Percentiles rank a stretch among this genome's conserved stretches.
Conservation (phyloP, 371 early-diverging fungal species). For the Aphelidium insulamus region DNA sequence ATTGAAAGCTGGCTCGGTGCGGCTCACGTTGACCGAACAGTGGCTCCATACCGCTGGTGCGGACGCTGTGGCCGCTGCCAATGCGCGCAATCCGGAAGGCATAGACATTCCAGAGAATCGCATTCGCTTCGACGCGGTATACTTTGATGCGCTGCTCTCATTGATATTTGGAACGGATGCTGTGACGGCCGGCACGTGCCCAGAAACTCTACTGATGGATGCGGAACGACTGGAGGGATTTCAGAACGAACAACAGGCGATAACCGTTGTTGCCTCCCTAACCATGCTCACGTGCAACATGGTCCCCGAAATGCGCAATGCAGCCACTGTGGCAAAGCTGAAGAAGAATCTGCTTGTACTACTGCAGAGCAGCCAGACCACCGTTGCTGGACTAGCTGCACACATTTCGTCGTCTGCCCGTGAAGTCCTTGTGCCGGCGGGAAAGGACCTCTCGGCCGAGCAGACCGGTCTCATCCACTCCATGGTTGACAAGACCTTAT, state of each 20-base stretch:
- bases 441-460: constrained; percentile 7
- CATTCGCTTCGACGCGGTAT: constrained; percentile 21
- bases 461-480: constrained; percentile 20
- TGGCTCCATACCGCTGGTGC: constrained; percentile 25
- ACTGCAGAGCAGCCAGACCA: constrained; percentile 6
- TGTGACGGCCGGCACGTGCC: constrained; percentile 13
- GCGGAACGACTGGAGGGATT: constrained; percentile 24
- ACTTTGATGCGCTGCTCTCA: constrained; percentile 34
- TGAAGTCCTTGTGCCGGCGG: not conserved
- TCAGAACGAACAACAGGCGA: constrained; percentile 39
- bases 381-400: not conserved
- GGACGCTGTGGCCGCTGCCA: constrained; percentile 13
- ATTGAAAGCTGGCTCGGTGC: constrained; percentile 11
- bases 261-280: constrained; percentile 38
- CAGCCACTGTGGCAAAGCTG: constrained; percentile 10
- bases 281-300: constrained; percentile 41
- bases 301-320: constrained; percentile 13
- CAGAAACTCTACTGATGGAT: constrained; percentile 48
- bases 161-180: constrained; percentile 18
- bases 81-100: constrained; percentile 34
- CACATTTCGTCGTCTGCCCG: not conserved
- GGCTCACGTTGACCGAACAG: constrained; percentile 19
- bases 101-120: constrained; percentile 16
- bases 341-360: constrained; percentile 24
- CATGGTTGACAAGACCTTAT: constrained; percentile 50